Evolutionary conservation across 1,139 yeast genomes (phyloP).

Genomic region (Scheffersomyces segobiensis): DNA sequence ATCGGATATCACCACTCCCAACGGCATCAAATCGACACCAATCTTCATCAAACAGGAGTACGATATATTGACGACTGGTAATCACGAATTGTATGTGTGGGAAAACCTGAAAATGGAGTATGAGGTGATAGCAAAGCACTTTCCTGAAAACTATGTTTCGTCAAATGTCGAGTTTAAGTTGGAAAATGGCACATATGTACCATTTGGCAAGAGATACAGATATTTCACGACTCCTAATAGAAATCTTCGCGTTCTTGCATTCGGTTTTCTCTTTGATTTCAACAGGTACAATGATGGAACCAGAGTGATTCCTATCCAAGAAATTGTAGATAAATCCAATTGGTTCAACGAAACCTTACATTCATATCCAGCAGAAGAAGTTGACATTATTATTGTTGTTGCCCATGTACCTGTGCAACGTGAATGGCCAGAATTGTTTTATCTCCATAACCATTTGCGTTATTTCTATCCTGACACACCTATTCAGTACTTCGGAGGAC

Average conservation of each 20-base stretch:
- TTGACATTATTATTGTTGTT: constrained; percentile 68
- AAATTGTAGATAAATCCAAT: constrained; percentile 47
- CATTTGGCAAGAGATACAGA: constrained; percentile 68
- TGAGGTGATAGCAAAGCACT: constrained; percentile 56
- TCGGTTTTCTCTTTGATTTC: constrained; percentile 84
- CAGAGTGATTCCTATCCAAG: constrained; percentile 61
- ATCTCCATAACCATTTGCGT: constrained; percentile 57
- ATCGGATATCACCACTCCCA: constrained; percentile 73
- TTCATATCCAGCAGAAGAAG: constrained; percentile 37
- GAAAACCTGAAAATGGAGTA: constrained; percentile 68
- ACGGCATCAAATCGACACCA: constrained; percentile 63
- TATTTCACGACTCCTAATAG: constrained; percentile 64
- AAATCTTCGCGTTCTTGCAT: constrained; percentile 55
- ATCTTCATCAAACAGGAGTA: constrained; percentile 68
- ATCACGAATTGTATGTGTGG: constrained; percentile 84
- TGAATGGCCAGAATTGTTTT: constrained; percentile 55
- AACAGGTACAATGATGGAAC: constrained; percentile 59
- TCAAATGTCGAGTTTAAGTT: constrained; percentile 75
- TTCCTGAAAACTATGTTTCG: constrained; percentile 66
- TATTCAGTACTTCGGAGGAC: constrained; percentile 93
- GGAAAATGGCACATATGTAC: constrained; percentile 50
- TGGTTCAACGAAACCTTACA: constrained; percentile 66
- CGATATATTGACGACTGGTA: constrained; percentile 84
- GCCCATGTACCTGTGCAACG: constrained; percentile 81
- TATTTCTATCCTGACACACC: constrained; percentile 56